Conservation (phyloP, 495 filamentous ascomycete species). For the Talaromyces stipitatus region DNA sequence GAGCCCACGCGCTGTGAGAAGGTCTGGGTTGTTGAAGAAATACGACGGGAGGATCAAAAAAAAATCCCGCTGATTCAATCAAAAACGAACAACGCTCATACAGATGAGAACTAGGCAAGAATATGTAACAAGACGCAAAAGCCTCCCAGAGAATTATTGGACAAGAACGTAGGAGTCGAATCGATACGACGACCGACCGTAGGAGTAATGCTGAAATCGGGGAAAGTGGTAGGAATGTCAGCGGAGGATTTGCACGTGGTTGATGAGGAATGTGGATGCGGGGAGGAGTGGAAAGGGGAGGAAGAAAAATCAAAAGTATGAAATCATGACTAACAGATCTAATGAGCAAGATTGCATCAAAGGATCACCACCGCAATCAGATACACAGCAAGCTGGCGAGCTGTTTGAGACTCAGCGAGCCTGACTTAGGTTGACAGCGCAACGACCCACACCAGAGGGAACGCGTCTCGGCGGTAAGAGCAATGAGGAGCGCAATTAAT, state of each 20-base stretch:
- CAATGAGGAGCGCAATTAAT: not conserved
- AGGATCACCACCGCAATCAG: constrained; percentile 2
- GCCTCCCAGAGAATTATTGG: constrained; percentile 11
- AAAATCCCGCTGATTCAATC: constrained; percentile 7
- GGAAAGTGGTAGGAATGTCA: constrained; percentile 3
- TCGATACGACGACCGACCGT: not conserved
- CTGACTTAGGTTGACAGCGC: constrained; percentile 45
- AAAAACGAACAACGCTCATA: constrained; percentile 1
- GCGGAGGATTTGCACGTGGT: constrained; percentile 5
- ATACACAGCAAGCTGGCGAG: constrained; percentile 10
- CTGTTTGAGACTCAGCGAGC: constrained; percentile 19
- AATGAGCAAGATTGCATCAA: constrained; percentile 6
- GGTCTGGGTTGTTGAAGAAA: constrained; percentile 1
- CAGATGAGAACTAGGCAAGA: constrained; percentile 1
- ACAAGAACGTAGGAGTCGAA: not conserved
- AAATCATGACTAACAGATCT: constrained; percentile 1
- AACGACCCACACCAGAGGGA: constrained; percentile 35
- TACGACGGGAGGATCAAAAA: not conserved
- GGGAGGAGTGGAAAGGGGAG: not conserved
- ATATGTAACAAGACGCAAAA: constrained; percentile 17
- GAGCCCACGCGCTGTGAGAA: constrained; percentile 9
- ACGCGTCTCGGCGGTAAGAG: constrained; percentile 11
- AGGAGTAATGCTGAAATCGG: not conserved
- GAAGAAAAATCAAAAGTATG: not conserved
- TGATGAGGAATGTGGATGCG: constrained; percentile 7